Percentiles rank a stretch among this genome's conserved stretches.
Evolutionary conservation across 805 yeast genomes (phyloP).

Genomic region (Hanseniaspora valbyensis): DNA sequence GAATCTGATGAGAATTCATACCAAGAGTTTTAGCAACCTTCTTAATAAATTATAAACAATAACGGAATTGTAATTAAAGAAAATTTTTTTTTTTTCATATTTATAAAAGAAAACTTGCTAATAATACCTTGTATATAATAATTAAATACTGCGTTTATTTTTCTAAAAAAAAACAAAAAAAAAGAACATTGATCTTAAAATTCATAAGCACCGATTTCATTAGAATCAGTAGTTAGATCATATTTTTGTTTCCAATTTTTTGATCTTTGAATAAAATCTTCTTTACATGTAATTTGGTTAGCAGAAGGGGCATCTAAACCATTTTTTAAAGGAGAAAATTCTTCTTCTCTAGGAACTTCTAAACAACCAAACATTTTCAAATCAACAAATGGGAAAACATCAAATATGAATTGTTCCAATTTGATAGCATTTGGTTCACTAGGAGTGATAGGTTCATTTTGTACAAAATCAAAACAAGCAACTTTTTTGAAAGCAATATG

Average conservation of each 20-base stretch:
- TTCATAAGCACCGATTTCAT: slow-evolving; percentile 12
- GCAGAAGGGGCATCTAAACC: slow-evolving; percentile 74
- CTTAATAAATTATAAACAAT: too few relatives aligned
- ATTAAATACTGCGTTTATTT: too few relatives aligned
- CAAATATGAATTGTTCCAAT: slow-evolving; percentile 93
- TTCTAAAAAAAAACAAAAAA: background rate
- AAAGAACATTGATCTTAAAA: background rate
- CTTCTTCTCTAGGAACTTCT: slow-evolving; percentile 76
- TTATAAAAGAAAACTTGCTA: too few relatives aligned
- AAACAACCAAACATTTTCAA: slow-evolving; percentile 72
- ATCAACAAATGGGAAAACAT: slow-evolving; percentile 74
- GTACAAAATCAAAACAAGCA: slow-evolving; percentile 40
- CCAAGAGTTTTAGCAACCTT: too few relatives aligned
- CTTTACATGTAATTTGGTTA: slow-evolving; percentile 71
- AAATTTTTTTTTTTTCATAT: too few relatives aligned
- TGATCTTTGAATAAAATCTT: slow-evolving; percentile 52
- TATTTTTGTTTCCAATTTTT: slow-evolving; percentile 53
- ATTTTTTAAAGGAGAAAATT: slow-evolving; percentile 90
- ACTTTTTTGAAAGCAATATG: slow-evolving; percentile 92
- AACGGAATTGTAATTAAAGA: too few relatives aligned
- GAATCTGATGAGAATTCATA: background rate
- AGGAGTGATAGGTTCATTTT: slow-evolving; percentile 49
- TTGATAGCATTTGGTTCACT: slow-evolving; percentile 77
- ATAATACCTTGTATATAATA: too few relatives aligned
- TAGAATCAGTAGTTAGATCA: background rate